Evolutionary conservation across 2,329 filamentous ascomycete genomes (phyloP), one percentile per base, ranked within the genome.

Genomic region (Colletotrichum melonis): DNA sequence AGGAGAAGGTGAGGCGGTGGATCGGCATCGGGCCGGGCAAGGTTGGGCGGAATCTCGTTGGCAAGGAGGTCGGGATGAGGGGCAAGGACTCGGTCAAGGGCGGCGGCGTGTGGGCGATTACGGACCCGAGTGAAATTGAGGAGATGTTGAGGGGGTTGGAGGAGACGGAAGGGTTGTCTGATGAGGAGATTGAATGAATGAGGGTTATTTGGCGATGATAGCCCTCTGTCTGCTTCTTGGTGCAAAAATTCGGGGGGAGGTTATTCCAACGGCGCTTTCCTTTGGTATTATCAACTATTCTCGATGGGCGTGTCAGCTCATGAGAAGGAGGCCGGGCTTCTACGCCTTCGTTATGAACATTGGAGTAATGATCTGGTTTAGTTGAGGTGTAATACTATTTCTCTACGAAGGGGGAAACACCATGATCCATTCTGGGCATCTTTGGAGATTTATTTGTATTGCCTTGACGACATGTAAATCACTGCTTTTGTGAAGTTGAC

Each of bases 1-100:
- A 97, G 78, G 90, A 92, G 79, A 92, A 92, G 75, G 94, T 98
- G 22, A 88, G 92, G 78, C 88, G 95, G 69, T 98, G 96, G 93
- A 89, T 98, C 63, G 96, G 96, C 56, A 94, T 98, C 75, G 96
- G 96, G 0, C 96, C 96, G 0, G 96, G 96, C 5, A 97, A 97
- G 81, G 96, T 98, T 2, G 96, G 96, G 1, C 89, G 95, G 70
- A 98, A 98, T 81, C 86, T 98, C 8, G 95, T 98, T 1, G 95
- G 95, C 14, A 98, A 98, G 83, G 96, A 98, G 83, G 95, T 98
- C 3, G 95, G 95, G 11, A 95, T 97, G 91, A 90, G 91, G 63
- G 91, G 91, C 26, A 90, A 92, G 78, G 94, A 97, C 68, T 85
- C 89, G 19, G 90, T 96, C 62, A 97, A 96, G 80, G 95, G 95